Conservation (phyloP, 352 stramenopile species). For the Blastocystis sp. region DNA sequence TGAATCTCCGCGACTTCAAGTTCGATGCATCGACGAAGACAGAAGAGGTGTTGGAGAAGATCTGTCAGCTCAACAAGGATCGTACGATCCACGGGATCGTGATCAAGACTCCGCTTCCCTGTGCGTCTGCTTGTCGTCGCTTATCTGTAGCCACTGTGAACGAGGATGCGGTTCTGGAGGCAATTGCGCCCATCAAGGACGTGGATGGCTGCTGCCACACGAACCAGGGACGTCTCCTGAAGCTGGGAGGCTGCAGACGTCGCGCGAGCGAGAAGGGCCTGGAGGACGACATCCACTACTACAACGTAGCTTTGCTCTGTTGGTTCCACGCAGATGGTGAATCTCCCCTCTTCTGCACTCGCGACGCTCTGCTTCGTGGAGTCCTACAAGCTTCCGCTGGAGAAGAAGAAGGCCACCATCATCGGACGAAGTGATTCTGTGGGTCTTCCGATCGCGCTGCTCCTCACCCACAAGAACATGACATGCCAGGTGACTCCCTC, state of each 20-base stretch:
- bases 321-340: neutral
- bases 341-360: slow-evolving; percentile 40
- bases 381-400: slow-evolving; percentile 47
- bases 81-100: slow-evolving; percentile 56
- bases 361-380: slow-evolving; percentile 51
- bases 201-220: slow-evolving; percentile 44
- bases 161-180: neutral
- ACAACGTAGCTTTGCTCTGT: neutral
- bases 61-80: slow-evolving; percentile 53
- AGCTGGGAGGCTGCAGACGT: slow-evolving; percentile 17
- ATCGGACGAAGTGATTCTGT: slow-evolving; percentile 40
- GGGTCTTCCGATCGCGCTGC: slow-evolving; percentile 31
- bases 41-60: slow-evolving; percentile 52
- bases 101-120: slow-evolving; percentile 12
- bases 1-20: slow-evolving; percentile 44
- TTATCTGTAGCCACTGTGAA: slow-evolving; percentile 27
- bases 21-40: slow-evolving; percentile 56
- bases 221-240: slow-evolving; percentile 52
- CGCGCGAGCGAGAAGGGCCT: neutral
- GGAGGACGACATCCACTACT: slow-evolving; percentile 47
- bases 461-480: slow-evolving; percentile 47
- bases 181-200: slow-evolving; percentile 52
- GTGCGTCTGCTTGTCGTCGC: neutral
- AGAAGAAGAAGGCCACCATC: slow-evolving; percentile 52
- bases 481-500: neutral